Evolutionary conservation across 495 filamentous ascomycete genomes (phyloP).

Genomic region (Tuber umbilicatum): DNA sequence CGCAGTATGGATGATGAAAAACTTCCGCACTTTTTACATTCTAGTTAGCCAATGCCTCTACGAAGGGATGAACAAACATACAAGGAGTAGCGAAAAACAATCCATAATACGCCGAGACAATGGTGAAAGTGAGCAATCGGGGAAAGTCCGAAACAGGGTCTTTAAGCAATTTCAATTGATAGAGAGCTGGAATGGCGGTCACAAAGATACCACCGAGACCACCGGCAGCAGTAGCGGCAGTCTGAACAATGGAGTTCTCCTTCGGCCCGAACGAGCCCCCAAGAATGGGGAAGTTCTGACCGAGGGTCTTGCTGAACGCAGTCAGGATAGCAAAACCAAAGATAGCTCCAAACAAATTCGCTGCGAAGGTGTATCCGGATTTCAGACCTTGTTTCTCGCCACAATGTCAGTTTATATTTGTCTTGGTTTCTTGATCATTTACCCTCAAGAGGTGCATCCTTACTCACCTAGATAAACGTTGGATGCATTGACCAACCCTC

Average conservation of each 20-base stretch:
- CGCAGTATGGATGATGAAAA: constrained; percentile 62
- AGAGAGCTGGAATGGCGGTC: constrained; percentile 59
- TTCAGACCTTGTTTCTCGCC: constrained; percentile 49
- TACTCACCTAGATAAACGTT: constrained; percentile 58
- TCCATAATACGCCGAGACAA: constrained; percentile 61
- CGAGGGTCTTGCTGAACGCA: constrained; percentile 47
- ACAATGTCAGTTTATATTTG: constrained; percentile 31
- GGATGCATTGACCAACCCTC: constrained; percentile 57
- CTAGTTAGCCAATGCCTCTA: constrained; percentile 8
- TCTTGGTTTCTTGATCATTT: not conserved
- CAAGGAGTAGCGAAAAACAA: constrained; percentile 59
- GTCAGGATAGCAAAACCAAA: constrained; percentile 63
- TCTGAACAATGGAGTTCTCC: constrained; percentile 62
- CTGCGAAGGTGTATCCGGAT: constrained; percentile 59
- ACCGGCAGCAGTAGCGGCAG: constrained; percentile 57
- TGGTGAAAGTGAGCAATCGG: constrained; percentile 55
- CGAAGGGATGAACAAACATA: constrained; percentile 9
- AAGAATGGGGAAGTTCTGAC: constrained; percentile 51
- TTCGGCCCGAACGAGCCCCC: constrained; percentile 58
- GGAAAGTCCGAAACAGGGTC: constrained; percentile 54
- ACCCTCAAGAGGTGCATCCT: not conserved
- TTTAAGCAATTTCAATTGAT: constrained; percentile 51
- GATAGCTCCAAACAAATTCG: constrained; percentile 57
- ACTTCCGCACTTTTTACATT: constrained; percentile 51
- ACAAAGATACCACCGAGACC: constrained; percentile 60